Evolutionary conservation across 169 alveolate genomes (phyloP).

Genomic region (Babesia ovis): DNA sequence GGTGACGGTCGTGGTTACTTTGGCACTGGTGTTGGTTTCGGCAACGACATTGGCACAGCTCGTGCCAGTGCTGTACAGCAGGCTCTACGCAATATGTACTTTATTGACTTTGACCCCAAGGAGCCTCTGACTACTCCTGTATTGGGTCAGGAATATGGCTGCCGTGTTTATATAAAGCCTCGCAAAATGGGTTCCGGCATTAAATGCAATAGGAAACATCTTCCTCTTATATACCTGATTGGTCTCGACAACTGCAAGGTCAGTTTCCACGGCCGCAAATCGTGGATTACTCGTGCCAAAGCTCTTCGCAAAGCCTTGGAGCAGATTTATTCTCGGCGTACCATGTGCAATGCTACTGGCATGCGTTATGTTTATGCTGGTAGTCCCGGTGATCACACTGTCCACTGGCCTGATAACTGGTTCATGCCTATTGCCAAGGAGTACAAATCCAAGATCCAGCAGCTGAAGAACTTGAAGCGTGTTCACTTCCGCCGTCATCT

Average conservation of each 20-base stretch:
- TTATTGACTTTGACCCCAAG: conserved; percentile 75
- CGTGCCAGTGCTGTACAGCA: conserved; percentile 68
- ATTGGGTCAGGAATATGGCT: conserved; percentile 74
- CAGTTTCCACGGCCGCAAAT: conserved; percentile 70
- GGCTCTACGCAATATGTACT: conserved; percentile 74
- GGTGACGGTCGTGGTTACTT: conserved; percentile 80
- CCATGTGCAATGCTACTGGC: conserved; percentile 76
- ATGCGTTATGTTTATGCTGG: conserved; percentile 69
- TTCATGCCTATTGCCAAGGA: conserved; percentile 76
- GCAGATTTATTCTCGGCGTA: conserved; percentile 71
- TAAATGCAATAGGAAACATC: conserved; percentile 66
- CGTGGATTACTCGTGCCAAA: conserved; percentile 76
- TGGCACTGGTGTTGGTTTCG: conserved; percentile 80
- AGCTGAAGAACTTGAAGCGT: conserved; percentile 55
- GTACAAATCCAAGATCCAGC: conserved; percentile 64
- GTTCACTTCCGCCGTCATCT: conserved; percentile 56
- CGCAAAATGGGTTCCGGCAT: conserved; percentile 72
- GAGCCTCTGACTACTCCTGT: conserved; percentile 77
- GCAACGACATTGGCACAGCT: conserved; percentile 75
- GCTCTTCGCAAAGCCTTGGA: conserved; percentile 75
- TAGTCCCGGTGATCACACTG: conserved; percentile 77
- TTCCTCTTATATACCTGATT: conserved; percentile 73
- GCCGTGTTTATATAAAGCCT: conserved; percentile 56
- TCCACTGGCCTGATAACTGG: conserved; percentile 82
- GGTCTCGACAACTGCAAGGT: conserved; percentile 77